Evolutionary conservation across 352 stramenopile genomes (phyloP), one percentile per base, ranked within the genome.

Genomic region (Pythium oligandrum): DNA sequence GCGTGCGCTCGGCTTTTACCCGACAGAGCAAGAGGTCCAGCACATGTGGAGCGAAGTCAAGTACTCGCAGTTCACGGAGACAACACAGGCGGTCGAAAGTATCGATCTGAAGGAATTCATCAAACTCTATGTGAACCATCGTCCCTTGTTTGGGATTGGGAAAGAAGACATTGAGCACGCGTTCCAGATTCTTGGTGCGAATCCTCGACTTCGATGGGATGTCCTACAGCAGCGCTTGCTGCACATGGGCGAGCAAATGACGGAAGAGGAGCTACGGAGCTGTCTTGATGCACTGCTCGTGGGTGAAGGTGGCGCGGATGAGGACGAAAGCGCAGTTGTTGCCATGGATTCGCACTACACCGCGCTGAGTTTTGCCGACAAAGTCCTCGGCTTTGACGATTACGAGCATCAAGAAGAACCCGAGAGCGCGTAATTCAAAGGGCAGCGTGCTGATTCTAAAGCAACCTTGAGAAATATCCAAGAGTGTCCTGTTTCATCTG

Each of bases 71-170:
- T 93, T 93, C 57, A 86, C 76, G 1, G 66, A 90, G 62, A 90
- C 76, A 26, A 86, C 82, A n/a, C 68, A 78, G 31, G 63, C 71
- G 0, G 77, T 92, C 35, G 69, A 93, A 45, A 75, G 55, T 33
- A 86, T 92, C 30, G 68, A 66, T 9, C 46, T 92, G 4, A 44
- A 65, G 4, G 81, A 94, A n/a, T 84, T 97, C 34, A 80, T 97
- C 51, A 89, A 87, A 59, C 67, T 98, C 30, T 98, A 97, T 64
- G 75, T 97, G 44, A 98, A 98, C 64, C 92, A 98, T 61, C 85
- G 91, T 0, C 87, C 91, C 1, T 90, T 97, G 10, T 87, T 93
- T 45, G 83, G 82, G 9, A 82, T 95, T 37, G 78, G 75, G 30
- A 95, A 93, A 43, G 59, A 68, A 7, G 68, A 92, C 39, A 96